Evolutionary conservation across 768 basidiomycete species (phyloP).

Genomic region (Mrakia gelida): DNA sequence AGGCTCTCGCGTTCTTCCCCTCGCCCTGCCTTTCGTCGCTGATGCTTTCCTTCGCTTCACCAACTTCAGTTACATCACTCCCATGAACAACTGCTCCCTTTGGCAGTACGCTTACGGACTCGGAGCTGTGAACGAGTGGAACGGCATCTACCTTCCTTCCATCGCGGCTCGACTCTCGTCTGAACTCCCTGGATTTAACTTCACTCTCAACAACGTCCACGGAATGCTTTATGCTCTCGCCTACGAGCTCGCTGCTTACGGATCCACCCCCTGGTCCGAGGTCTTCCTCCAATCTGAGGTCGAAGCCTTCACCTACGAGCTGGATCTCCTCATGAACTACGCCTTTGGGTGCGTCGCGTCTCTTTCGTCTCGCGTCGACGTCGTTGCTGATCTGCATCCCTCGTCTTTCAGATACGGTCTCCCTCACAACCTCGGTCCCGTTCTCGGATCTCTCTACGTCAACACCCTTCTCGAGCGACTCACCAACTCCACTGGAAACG

Average conservation of each 20-base stretch:
- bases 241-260: conserved; percentile 47
- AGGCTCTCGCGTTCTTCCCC: background rate
- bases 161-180: conserved; percentile 46
- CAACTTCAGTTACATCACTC: conserved; percentile 26
- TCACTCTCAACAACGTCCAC: conserved; percentile 40
- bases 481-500: conserved; percentile 45
- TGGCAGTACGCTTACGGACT: conserved; percentile 22
- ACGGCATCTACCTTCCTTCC: conserved; percentile 43
- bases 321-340: conserved; percentile 38
- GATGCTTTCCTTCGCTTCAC: background rate
- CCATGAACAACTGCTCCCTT: conserved; percentile 12
- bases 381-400: too few species aligned
- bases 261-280: conserved; percentile 48
- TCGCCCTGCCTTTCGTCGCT: background rate
- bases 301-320: conserved; percentile 48
- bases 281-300: conserved; percentile 47
- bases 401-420: conserved; percentile 39
- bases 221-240: conserved; percentile 49
- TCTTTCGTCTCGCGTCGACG: too few species aligned
- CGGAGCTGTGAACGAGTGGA: conserved; percentile 42
- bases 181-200: conserved; percentile 43
- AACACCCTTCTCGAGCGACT: conserved; percentile 49
- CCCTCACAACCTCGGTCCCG: conserved; percentile 43
- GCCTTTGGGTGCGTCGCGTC: conserved; percentile 39
- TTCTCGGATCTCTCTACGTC: conserved; percentile 48